A percentile compares a stretch with the other conserved stretches of the same genome.
Conservation (phyloP, 345 rosid species). For the Raphanus raphanistrum region DNA sequence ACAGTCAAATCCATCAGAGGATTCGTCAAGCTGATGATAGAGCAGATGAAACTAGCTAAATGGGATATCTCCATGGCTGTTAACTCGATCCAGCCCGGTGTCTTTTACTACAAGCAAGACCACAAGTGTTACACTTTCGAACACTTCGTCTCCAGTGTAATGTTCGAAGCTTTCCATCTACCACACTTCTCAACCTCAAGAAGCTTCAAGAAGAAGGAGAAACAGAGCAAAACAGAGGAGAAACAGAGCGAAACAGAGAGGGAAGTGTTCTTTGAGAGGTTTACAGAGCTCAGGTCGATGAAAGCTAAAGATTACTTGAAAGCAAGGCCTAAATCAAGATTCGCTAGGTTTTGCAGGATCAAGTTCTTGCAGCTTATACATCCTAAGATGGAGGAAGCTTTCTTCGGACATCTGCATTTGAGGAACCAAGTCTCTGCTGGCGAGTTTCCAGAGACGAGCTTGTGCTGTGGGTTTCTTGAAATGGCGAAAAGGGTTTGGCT, state of each 20-base stretch:
- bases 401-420: conserved; percentile 56
- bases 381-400: conserved; percentile 75
- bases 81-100: conserved; percentile 55
- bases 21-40: conserved; percentile 66
- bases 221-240: conserved; percentile 35
- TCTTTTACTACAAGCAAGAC: conserved; percentile 59
- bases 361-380: conserved; percentile 75
- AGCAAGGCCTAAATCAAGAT: conserved; percentile 61
- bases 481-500: conserved; percentile 90
- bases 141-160: conserved; percentile 66
- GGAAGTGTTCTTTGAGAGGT: conserved; percentile 56
- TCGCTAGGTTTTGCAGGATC: conserved; percentile 61
- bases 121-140: conserved; percentile 83
- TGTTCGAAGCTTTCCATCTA: conserved; percentile 57
- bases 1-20: conserved; percentile 67
- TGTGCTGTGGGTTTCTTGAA: conserved; percentile 58
- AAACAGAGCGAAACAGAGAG: conserved; percentile 32
- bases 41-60: conserved; percentile 59
- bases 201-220: conserved; percentile 29
- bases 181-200: conserved; percentile 52
- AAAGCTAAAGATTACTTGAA: conserved; percentile 55
- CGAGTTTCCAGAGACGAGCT: conserved; percentile 61
- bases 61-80: conserved; percentile 85
- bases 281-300: conserved; percentile 59
- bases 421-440: conserved; percentile 53